These are phyloP conservation scores for Nelumbo lutea DNA, from an alignment of 164 flowering plant genomes.

Conservation along the genomic window DNA sequence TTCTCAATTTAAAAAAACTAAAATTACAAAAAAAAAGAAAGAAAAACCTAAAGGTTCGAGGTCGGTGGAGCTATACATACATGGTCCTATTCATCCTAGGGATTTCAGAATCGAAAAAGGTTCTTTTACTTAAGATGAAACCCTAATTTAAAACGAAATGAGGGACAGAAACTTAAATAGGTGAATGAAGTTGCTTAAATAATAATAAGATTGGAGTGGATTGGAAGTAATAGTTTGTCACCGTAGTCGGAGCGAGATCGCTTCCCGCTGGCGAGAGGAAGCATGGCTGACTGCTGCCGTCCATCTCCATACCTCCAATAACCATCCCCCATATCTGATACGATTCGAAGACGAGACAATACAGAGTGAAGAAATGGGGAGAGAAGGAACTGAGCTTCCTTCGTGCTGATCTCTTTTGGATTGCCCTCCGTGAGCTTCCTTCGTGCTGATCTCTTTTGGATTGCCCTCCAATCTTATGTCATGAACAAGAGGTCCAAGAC, in stretches of 20 bases:
- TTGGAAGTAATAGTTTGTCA: conserved; percentile 2
- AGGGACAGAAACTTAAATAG: background rate
- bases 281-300: conserved; percentile 23
- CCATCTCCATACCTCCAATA: conserved; percentile 43
- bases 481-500: no score
- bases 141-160: background rate
- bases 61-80: background rate
- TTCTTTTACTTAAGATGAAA: background rate
- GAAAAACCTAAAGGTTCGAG: background rate
- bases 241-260: conserved; percentile 51
- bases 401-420: no score
- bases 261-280: conserved; percentile 28
- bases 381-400: no score
- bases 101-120: background rate
- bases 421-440: no score
- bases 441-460: no score
- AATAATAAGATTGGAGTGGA: background rate
- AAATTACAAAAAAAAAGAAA: no score
- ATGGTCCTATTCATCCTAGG: background rate
- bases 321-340: conserved; percentile 33
- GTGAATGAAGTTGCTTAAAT: no score
- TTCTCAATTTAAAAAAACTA: no score
- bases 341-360: no score
- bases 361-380: no score
- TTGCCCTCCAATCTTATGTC: no score